These are phyloP conservation scores for Leccinum incarnatum DNA, from an alignment of 768 basidiomycete genomes.

Conservation along the genomic window DNA sequence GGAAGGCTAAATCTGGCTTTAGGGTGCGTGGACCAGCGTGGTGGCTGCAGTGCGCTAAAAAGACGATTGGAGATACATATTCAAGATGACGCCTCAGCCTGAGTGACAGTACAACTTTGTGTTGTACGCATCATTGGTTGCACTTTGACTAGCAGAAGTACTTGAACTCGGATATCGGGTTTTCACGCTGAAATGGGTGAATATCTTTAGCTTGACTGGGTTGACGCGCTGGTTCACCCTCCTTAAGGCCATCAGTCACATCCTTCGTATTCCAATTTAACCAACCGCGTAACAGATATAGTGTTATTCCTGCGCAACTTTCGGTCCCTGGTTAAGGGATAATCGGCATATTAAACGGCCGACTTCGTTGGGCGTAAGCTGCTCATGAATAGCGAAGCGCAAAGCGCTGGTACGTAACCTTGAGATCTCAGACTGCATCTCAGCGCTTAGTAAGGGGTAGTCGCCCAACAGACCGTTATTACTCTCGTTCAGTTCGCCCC, in stretches of 20 bases:
- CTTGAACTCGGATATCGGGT: too few species aligned
- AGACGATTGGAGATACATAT: neutral
- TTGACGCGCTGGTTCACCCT: neutral
- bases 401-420: neutral
- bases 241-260: neutral
- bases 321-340: neutral
- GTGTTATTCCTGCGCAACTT: neutral
- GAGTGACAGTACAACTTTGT: neutral
- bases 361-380: neutral
- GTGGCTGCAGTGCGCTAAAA: neutral
- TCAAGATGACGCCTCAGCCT: neutral
- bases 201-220: neutral
- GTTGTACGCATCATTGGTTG: neutral
- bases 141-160: neutral
- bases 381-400: neutral
- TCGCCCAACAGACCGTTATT: neutral
- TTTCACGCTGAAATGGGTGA: neutral
- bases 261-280: too few species aligned
- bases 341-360: neutral
- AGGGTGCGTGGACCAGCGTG: neutral
- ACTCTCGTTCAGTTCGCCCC: neutral
- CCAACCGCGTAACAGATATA: too few species aligned
- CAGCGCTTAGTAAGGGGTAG: neutral
- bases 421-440: neutral
- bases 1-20: neutral